Conservation (phyloP, 495 filamentous ascomycete species). For the Hyaloscypha bicolor region DNA sequence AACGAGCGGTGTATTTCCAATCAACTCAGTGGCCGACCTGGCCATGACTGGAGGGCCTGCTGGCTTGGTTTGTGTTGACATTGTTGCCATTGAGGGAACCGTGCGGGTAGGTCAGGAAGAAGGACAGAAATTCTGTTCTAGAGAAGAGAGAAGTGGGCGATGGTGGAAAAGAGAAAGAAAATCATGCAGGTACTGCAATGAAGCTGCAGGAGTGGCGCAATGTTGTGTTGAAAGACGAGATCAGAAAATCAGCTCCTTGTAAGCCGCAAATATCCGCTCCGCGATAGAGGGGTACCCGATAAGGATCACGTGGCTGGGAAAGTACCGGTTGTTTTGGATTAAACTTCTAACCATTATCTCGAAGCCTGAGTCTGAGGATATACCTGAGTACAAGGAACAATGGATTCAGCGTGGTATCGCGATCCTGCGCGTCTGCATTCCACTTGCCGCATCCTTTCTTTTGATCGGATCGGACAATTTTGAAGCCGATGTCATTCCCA, state of each 20-base stretch:
- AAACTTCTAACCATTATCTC: no score
- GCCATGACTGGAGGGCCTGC: conserved; percentile 24
- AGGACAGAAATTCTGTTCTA: background rate
- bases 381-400: no score
- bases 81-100: background rate
- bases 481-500: background rate
- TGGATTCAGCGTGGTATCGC: no score
- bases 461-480: no score
- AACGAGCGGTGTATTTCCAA: conserved; percentile 94
- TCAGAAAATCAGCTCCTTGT: background rate
- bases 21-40: conserved; percentile 56
- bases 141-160: background rate
- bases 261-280: background rate
- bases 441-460: no score
- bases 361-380: no score
- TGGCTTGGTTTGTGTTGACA: conserved; percentile 19
- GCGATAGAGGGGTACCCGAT: background rate
- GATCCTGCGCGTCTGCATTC: no score
- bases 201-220: background rate
- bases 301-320: background rate
- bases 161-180: background rate
- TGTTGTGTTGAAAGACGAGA: background rate
- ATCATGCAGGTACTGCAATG: background rate
- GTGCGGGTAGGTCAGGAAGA: background rate
- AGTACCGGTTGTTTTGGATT: background rate